Percentiles rank a stretch among this genome's conserved stretches.
phyloP scores from a whole-genome alignment of 1,139 yeast genomes.

The Saccharomyces hybrid region DNA sequence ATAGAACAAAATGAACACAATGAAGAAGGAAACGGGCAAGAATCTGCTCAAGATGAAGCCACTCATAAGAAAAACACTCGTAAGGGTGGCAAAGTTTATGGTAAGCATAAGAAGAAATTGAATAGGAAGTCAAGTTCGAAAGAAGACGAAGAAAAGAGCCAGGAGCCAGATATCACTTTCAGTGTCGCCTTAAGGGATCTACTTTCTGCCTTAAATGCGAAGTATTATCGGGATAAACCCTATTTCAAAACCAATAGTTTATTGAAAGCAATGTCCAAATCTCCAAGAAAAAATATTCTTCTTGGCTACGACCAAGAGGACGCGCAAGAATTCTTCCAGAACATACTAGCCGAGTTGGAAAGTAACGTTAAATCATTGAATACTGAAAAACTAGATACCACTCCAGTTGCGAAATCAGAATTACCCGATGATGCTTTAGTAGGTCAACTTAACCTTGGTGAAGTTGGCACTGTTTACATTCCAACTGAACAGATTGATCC shows the following conservation, averaged over 20 bases:
- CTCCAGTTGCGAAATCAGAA: constrained; percentile 24
- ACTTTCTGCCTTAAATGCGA: constrained; percentile 47
- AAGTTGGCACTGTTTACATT: constrained; percentile 53
- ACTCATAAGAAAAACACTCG: constrained; percentile 2
- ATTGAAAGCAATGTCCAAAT: constrained; percentile 65
- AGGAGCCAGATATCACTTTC: constrained; percentile 35
- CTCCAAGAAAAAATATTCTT: constrained; percentile 69
- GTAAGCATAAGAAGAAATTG: constrained; percentile 16
- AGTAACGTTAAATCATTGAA: constrained; percentile 39
- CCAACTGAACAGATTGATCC: constrained; percentile 74
- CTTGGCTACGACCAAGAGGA: constrained; percentile 87
- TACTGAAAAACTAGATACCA: constrained; percentile 13
- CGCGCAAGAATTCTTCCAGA: constrained; percentile 89
- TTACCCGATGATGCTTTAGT: constrained; percentile 31
- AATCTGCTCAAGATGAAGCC: constrained; percentile 2
- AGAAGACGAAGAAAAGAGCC: constrained; percentile 24
- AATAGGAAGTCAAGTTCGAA: constrained; percentile 9
- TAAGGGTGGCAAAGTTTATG: constrained; percentile 13
- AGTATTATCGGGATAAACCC: constrained; percentile 41
- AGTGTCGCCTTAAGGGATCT: constrained; percentile 46
- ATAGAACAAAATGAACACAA: constrained; percentile 26
- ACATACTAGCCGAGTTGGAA: constrained; percentile 65
- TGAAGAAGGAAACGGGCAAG: constrained; percentile 12
- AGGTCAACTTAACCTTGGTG: constrained; percentile 48
- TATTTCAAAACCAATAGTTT: constrained; percentile 63